These are phyloP conservation scores for Tricholoma saponaceum DNA, from an alignment of 768 basidiomycete genomes.

Conservation along the genomic window DNA sequence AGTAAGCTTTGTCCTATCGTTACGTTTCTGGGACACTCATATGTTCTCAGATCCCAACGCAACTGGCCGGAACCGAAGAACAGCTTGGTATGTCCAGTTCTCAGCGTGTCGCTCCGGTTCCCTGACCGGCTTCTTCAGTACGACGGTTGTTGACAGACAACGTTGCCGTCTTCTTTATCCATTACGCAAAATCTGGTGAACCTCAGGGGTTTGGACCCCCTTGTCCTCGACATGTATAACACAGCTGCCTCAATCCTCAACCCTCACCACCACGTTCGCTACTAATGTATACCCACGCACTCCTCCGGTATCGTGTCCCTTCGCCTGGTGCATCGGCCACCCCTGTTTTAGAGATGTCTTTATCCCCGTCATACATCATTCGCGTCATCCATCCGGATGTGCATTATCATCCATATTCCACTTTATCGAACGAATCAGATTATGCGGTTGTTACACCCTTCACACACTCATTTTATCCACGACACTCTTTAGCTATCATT, in stretches of 20 bases:
- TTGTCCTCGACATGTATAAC: background rate
- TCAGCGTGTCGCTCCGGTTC: background rate
- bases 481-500: no score
- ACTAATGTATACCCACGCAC: background rate
- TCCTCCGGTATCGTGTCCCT: background rate
- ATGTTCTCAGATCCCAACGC: background rate
- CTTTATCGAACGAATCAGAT: background rate
- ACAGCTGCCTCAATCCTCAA: background rate
- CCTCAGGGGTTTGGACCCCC: background rate
- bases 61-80: background rate
- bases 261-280: background rate
- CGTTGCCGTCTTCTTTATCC: background rate
- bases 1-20: conserved; percentile 34
- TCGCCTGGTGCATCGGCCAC: background rate
- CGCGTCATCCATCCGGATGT: background rate
- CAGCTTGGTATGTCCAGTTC: background rate
- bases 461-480: no score
- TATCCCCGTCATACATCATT: background rate
- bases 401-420: background rate
- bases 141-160: background rate
- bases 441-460: no score
- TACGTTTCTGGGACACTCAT: background rate
- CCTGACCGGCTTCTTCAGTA: background rate
- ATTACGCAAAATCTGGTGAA: background rate
- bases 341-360: background rate